Evolutionary conservation across 345 rosid species (phyloP).

Genomic region (Hypericum perforatum): DNA sequence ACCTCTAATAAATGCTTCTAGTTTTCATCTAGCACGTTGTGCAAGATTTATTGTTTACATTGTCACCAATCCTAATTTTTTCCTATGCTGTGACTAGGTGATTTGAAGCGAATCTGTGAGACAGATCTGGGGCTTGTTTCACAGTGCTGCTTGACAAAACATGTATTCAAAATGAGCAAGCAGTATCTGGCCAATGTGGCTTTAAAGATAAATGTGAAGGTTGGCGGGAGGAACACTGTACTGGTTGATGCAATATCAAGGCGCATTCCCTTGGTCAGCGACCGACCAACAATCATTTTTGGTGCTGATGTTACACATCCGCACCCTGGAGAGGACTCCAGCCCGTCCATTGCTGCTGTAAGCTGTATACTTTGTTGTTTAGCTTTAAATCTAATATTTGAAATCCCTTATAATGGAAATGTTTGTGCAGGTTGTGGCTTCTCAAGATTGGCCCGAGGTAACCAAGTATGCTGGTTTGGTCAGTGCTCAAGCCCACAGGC

Average conservation of each 20-base stretch:
- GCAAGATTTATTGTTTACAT: not conserved
- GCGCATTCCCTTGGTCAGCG: conserved; percentile 92
- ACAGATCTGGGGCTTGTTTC: conserved; percentile 96
- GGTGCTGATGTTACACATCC: conserved; percentile 99
- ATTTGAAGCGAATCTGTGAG: conserved; percentile 90
- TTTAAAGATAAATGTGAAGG: conserved; percentile 91
- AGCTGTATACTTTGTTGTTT: conserved; percentile 5
- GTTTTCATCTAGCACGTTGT: not conserved
- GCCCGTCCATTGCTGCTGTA: conserved; percentile 99
- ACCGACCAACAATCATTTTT: conserved; percentile 86
- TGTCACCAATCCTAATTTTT: not conserved
- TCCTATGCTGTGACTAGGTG: conserved; percentile 44
- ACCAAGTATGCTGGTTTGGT: conserved; percentile 96
- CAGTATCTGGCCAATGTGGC: conserved; percentile 95
- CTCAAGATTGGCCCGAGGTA: conserved; percentile 99
- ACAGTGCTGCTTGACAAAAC: conserved; percentile 90
- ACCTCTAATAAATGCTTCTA: not conserved
- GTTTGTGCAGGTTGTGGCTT: conserved; percentile 77
- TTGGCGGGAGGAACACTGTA: conserved; percentile 95
- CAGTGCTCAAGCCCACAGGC: conserved; percentile 98
- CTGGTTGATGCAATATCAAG: conserved; percentile 89
- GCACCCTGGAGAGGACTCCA: conserved; percentile 97
- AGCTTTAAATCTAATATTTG: not conserved
- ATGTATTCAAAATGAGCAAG: conserved; percentile 76
- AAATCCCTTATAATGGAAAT: not conserved